phyloP scores from a whole-genome alignment of 306 rosid genomes.

The Prunus mume region DNA sequence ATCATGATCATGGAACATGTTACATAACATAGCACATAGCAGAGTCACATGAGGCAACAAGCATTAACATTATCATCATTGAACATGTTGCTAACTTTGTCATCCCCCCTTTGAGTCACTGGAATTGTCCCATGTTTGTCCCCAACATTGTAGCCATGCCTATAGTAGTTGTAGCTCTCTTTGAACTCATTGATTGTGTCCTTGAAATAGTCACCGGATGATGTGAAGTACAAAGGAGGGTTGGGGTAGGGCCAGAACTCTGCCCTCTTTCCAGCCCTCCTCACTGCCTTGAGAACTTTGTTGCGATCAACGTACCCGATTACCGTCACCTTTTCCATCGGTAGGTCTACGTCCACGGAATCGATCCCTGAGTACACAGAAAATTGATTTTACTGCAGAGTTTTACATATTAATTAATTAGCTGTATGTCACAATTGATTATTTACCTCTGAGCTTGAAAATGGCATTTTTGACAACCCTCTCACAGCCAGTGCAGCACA shows the following conservation, averaged over 20 bases:
- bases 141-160: slow-evolving; percentile 80
- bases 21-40: background rate
- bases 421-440: background rate
- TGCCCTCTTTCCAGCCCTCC: slow-evolving; percentile 87
- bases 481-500: slow-evolving; percentile 96
- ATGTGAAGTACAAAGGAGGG: slow-evolving; percentile 79
- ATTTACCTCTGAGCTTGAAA: slow-evolving; percentile 74
- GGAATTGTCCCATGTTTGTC: slow-evolving; percentile 75
- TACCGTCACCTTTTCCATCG: slow-evolving; percentile 68
- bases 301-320: slow-evolving; percentile 72
- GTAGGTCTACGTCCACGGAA: slow-evolving; percentile 70
- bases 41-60: slow-evolving; percentile 66
- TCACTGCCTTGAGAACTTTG: slow-evolving; percentile 77
- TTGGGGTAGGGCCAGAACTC: slow-evolving; percentile 90
- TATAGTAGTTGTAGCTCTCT: slow-evolving; percentile 81
- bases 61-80: slow-evolving; percentile 92
- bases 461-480: slow-evolving; percentile 86
- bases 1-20: background rate
- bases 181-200: slow-evolving; percentile 74
- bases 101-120: slow-evolving; percentile 73
- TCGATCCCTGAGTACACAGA: slow-evolving; percentile 56
- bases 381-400: background rate
- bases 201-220: slow-evolving; percentile 56
- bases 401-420: background rate
- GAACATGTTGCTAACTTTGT: slow-evolving; percentile 90